A percentile compares a stretch with the other conserved stretches of the same genome.
Evolutionary conservation across 129 eudicot species (phyloP).

Genomic region (Pseudognaphalium luteoalbum): DNA sequence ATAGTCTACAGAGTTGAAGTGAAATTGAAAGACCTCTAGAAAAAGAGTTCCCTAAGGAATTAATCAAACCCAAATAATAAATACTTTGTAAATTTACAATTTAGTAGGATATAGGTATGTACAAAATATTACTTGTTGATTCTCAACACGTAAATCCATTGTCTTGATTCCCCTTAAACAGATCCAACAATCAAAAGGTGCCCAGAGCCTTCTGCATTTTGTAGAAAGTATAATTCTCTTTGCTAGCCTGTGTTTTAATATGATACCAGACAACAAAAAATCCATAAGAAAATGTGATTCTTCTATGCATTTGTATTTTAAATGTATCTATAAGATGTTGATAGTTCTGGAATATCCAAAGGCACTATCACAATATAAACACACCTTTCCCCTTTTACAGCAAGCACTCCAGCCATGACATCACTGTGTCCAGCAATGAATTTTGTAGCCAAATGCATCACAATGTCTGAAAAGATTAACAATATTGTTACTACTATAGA

Average conservation of each 20-base stretch:
- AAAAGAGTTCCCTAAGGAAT: not conserved
- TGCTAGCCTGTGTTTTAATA: conserved; percentile 57
- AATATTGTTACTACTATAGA: not conserved
- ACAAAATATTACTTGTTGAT: conserved; percentile 70
- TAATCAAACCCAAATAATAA: not conserved
- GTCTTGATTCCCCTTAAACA: conserved; percentile 96
- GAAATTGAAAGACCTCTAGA: too few species aligned
- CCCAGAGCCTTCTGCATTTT: conserved; percentile 95
- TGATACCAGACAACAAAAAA: conserved; percentile 4
- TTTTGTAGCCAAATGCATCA: conserved; percentile 97
- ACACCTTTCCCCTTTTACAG: conserved; percentile 92
- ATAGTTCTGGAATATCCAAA: not conserved
- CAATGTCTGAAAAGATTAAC: conserved; percentile 61
- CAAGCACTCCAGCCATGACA: conserved; percentile 94
- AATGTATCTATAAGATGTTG: not conserved
- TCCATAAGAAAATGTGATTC: not conserved
- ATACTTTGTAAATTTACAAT: not conserved
- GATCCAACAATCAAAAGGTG: conserved; percentile 96
- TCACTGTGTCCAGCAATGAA: conserved; percentile 98
- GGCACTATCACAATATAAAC: conserved; percentile 4
- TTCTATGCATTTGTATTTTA: conserved; percentile 5
- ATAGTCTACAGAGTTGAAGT: not conserved
- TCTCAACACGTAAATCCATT: conserved; percentile 93
- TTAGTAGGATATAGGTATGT: conserved; percentile 17
- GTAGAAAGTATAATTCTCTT: conserved; percentile 83